Evolutionary conservation across 2,329 filamentous ascomycete species (phyloP).

Genomic region (Pleurostoma richardsiae): DNA sequence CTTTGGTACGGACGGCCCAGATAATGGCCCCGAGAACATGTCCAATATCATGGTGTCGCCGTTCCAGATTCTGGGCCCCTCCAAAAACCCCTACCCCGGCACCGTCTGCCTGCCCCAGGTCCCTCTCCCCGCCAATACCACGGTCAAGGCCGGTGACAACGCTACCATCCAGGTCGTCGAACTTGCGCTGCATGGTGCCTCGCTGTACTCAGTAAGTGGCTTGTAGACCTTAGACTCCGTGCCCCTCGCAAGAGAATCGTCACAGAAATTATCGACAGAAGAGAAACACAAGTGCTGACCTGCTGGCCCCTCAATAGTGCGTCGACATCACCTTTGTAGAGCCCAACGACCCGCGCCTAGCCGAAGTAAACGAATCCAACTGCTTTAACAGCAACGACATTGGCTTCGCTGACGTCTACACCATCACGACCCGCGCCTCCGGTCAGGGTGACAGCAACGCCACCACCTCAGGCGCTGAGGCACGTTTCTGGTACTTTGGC

Average conservation of each 20-base stretch:
- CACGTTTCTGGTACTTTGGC: constrained; percentile 16
- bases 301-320: constrained; percentile 51
- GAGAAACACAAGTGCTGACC: background rate
- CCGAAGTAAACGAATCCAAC: constrained; percentile 71
- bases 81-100: constrained; percentile 79
- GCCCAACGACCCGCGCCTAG: constrained; percentile 61
- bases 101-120: constrained; percentile 88
- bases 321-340: constrained; percentile 92
- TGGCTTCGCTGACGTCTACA: constrained; percentile 72
- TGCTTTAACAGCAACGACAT: constrained; percentile 85
- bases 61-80: constrained; percentile 79
- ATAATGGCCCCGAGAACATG: constrained; percentile 73
- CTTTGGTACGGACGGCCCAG: constrained; percentile 63
- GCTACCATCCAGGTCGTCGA: constrained; percentile 89
- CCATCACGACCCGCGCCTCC: constrained; percentile 47
- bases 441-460: constrained; percentile 24
- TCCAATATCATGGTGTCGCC: constrained; percentile 74
- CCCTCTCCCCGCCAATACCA: constrained; percentile 68
- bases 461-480: constrained; percentile 19
- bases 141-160: constrained; percentile 74
- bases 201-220: constrained; percentile 68
- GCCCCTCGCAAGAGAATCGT: no score
- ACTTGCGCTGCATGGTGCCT: constrained; percentile 74
- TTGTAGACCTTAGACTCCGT: background rate
- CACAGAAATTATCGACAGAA: background rate